Conservation (phyloP, 768 basidiomycete genomes). For the Serendipita sp. region DNA sequence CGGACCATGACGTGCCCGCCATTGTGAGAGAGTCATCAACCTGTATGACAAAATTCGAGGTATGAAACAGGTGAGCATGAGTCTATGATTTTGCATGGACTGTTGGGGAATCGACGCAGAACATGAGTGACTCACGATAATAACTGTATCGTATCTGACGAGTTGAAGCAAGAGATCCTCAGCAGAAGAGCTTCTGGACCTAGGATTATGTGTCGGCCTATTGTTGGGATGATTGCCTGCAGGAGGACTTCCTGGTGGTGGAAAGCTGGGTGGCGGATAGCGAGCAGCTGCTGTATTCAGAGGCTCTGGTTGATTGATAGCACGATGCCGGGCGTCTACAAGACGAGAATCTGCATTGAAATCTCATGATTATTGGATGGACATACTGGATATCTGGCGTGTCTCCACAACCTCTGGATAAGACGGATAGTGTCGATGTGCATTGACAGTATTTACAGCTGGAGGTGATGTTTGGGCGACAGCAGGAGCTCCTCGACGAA, state of each 20-base stretch:
- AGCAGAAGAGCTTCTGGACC: constrained; percentile 2
- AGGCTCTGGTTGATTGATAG: too few relatives aligned
- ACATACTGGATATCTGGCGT: too few relatives aligned
- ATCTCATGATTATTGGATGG: too few relatives aligned
- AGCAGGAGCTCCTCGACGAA: not conserved
- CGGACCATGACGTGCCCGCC: constrained; percentile 31
- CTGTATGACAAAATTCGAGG: not conserved
- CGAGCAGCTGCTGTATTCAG: too few relatives aligned
- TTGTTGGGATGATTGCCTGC: not conserved
- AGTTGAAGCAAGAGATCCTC: constrained; percentile 11
- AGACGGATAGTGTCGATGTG: too few relatives aligned
- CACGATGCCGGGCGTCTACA: too few relatives aligned
- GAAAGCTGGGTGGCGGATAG: too few relatives aligned
- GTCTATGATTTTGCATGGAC: not conserved
- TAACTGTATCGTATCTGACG: constrained; percentile 35
- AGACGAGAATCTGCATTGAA: too few relatives aligned
- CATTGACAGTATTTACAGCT: not conserved
- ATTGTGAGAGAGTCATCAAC: constrained; percentile 45
- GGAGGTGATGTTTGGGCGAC: not conserved
- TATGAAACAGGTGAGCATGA: not conserved
- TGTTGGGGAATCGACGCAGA: not conserved
- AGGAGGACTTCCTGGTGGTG: not conserved
- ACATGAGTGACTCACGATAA: constrained; percentile 24
- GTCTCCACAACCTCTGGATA: too few relatives aligned
- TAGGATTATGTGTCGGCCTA: not conserved